Percentiles rank a stretch among this genome's conserved stretches.
Evolutionary conservation across 345 rosid species (phyloP).

Genomic region (Eucalyptus rudis): DNA sequence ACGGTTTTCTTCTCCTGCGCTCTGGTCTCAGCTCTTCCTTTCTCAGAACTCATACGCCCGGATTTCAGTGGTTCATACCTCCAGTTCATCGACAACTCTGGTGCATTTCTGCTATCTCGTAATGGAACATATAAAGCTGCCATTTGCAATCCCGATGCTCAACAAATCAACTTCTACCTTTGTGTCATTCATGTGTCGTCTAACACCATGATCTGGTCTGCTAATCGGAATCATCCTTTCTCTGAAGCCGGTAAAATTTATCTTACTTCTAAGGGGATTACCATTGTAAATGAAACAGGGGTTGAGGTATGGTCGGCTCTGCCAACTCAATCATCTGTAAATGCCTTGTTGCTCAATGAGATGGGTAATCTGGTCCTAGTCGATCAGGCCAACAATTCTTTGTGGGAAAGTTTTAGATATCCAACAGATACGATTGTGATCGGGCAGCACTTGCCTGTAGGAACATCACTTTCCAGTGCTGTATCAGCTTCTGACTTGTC

Average conservation of each 20-base stretch:
- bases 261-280: slow-evolving; percentile 47
- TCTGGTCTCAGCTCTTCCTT: slow-evolving; percentile 20
- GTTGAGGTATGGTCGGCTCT: slow-evolving; percentile 58
- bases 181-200: slow-evolving; percentile 59
- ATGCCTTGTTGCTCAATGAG: slow-evolving; percentile 38
- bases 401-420: slow-evolving; percentile 71
- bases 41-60: slow-evolving; percentile 38
- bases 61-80: slow-evolving; percentile 56
- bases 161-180: slow-evolving; percentile 39
- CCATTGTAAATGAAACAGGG: slow-evolving; percentile 31
- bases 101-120: slow-evolving; percentile 57
- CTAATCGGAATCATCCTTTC: slow-evolving; percentile 60
- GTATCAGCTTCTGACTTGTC: slow-evolving; percentile 33
- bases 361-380: slow-evolving; percentile 67
- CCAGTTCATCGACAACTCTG: slow-evolving; percentile 26
- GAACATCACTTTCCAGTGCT: slow-evolving; percentile 29
- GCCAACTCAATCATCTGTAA: slow-evolving; percentile 29
- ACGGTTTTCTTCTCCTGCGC: slow-evolving; percentile 17
- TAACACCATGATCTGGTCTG: slow-evolving; percentile 64
- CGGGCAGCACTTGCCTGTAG: slow-evolving; percentile 41
- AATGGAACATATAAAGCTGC: slow-evolving; percentile 51
- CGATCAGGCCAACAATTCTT: slow-evolving; percentile 37
- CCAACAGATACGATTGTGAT: slow-evolving; percentile 73
- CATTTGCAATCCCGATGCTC: slow-evolving; percentile 34
- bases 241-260: slow-evolving; percentile 45